A percentile compares a stretch with the other conserved stretches of the same genome.
Evolutionary conservation across 108 stramenopile species (phyloP).

Genomic region (Halocafeteria seosinensis): DNA sequence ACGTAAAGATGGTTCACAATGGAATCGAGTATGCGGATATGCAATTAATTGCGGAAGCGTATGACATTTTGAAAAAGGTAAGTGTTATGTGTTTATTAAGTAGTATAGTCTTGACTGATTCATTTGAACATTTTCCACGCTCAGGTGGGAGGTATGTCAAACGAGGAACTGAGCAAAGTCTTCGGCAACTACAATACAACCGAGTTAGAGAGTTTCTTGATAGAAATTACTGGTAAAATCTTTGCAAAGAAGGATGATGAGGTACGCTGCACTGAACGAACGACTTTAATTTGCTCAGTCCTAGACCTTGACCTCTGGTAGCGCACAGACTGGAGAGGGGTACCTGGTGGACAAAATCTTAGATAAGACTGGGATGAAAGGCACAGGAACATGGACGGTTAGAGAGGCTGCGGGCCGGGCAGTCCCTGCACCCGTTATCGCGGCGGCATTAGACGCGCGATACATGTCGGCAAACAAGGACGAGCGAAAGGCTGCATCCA

Average conservation of each 20-base stretch:
- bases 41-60: conserved; percentile 92
- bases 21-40: conserved; percentile 99
- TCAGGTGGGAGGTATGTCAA: conserved; percentile 63
- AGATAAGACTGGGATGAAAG: conserved; percentile 97
- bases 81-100: background rate
- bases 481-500: conserved; percentile 60
- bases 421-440: conserved; percentile 85
- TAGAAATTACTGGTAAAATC: conserved; percentile 87
- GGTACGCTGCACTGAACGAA: conserved; percentile 22
- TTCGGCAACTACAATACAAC: conserved; percentile 78
- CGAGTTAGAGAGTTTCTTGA: conserved; percentile 70
- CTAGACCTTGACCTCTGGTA: conserved; percentile 31
- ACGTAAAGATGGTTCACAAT: conserved; percentile 98
- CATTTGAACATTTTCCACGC: too few species aligned
- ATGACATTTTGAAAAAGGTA: conserved; percentile 62
- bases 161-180: conserved; percentile 70
- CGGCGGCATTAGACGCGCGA: conserved; percentile 76
- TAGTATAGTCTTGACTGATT: conserved; percentile 4
- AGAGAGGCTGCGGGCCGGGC: conserved; percentile 90
- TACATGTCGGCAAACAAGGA: conserved; percentile 75
- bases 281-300: conserved; percentile 49
- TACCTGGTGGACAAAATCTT: conserved; percentile 53
- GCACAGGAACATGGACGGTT: conserved; percentile 93
- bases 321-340: conserved; percentile 6
- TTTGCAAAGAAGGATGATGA: conserved; percentile 66